phyloP scores from a whole-genome alignment of 192 early-diverging fungal genomes.

The Entomortierella chlamydospora region DNA sequence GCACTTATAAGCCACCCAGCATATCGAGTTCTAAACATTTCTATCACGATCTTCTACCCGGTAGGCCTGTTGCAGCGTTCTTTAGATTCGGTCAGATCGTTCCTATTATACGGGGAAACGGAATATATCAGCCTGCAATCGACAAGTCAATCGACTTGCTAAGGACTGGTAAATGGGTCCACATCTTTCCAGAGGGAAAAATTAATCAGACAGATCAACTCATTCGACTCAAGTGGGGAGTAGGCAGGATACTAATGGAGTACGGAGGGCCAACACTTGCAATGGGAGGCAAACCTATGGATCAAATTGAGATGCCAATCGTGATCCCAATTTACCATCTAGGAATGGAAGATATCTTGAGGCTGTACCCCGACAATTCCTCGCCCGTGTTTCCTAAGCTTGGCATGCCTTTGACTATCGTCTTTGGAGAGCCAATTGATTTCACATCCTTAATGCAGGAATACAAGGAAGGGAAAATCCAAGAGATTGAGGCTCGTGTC shows the following conservation, averaged over 20 bases:
- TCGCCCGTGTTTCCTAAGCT: constrained; percentile 65
- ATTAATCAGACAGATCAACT: constrained; percentile 71
- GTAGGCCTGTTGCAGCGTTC: constrained; percentile 64
- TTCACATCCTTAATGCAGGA: constrained; percentile 68
- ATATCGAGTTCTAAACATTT: too few relatives aligned
- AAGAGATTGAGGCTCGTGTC: constrained; percentile 63
- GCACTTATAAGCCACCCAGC: too few relatives aligned
- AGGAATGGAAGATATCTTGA: constrained; percentile 71
- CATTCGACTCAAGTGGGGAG: constrained; percentile 87
- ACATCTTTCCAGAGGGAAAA: constrained; percentile 90
- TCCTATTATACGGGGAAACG: constrained; percentile 85
- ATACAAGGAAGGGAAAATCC: constrained; percentile 62
- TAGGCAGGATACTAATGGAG: constrained; percentile 89
- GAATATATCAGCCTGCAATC: constrained; percentile 87
- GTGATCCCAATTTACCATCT: constrained; percentile 56
- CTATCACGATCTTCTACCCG: not conserved
- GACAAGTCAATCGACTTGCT: constrained; percentile 80
- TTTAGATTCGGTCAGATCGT: constrained; percentile 86
- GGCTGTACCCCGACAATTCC: constrained; percentile 59
- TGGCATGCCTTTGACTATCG: constrained; percentile 68
- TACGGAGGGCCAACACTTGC: constrained; percentile 72
- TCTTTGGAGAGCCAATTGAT: constrained; percentile 80
- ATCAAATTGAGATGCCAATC: constrained; percentile 39
- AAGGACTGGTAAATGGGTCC: constrained; percentile 82
- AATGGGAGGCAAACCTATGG: constrained; percentile 72